Base-by-base conservation (phyloP, 2,329 filamentous ascomycete genomes). In the Massarina eburnea region DNA sequence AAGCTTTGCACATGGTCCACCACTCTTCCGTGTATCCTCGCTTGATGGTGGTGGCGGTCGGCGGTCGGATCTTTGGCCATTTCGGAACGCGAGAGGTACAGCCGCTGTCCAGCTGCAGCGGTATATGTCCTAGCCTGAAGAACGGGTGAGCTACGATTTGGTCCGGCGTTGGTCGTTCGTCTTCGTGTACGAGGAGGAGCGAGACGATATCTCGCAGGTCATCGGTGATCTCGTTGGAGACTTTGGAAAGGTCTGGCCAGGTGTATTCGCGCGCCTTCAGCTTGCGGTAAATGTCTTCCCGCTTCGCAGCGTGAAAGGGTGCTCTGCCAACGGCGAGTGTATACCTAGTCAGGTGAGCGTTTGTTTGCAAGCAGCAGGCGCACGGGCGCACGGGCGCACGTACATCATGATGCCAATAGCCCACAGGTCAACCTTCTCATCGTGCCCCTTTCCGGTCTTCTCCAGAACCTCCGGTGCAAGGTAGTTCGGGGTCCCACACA, bases 351-450 rank as follows among this genome's bases (percentile, higher is more conserved):
- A 21, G 26, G 50, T 69, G 26, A 73, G 67, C 44, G 46, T 34
- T 55, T 49, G 55, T 53, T 20, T 30, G 17, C 24, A 12, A n/a
- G 7, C 24, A 20, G 10, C 2, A 3, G 8, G 8, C 10, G 10
- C 18, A 14, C 4, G 10, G n/a, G n/a, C n/a, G n/a, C n/a, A n/a
- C n/a, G n/a, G n/a, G 17, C n/a, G 15, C 19, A 8, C 54, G 76
- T 75, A 91, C 85, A 95, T 91, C 67, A 99, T 99, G 57, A 99
- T 94, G 17, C 95, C 94, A 65, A 99, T 79, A 35, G 92, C 96
- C 95, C 95, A 99, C 45, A 99, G 89, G 67, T 99, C 94, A 3
- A 99, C 94, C 77, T 95, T 96, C 67, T 97, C 91, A 57, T 96
- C 94, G 67, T 99, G 94, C 0, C 94, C 94, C 61, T 92, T 90